Evolutionary conservation across 176 grass and related monocot species (phyloP).

Genomic region (Pharus latifolius): DNA sequence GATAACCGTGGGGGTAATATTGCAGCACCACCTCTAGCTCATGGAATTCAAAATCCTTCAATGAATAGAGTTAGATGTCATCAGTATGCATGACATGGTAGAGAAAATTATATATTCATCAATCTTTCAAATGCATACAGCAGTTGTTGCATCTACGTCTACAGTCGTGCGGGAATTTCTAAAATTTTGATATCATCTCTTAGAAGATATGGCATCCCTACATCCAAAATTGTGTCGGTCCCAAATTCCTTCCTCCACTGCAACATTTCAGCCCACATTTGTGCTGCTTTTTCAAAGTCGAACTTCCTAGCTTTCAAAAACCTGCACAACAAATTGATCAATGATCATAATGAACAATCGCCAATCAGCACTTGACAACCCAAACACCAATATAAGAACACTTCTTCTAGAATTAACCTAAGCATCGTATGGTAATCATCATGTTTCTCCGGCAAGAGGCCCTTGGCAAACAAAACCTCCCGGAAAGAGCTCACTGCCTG

Average conservation of each 20-base stretch:
- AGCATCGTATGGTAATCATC: constrained; percentile 90
- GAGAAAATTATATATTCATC: background rate
- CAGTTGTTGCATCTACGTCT: background rate
- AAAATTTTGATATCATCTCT: background rate
- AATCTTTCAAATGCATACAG: background rate
- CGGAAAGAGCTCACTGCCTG: constrained; percentile 60
- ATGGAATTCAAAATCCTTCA: constrained; percentile 97
- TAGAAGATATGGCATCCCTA: constrained; percentile 22
- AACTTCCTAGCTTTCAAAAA: constrained; percentile 98
- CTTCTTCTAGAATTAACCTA: constrained; percentile 33
- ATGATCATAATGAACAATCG: constrained; percentile 1
- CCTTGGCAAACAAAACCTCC: constrained; percentile 58
- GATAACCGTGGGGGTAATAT: constrained; percentile 94
- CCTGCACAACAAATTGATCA: constrained; percentile 33
- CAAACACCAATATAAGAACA: background rate
- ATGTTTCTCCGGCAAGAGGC: constrained; percentile 70
- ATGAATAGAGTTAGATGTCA: constrained; percentile 8
- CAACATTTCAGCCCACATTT: constrained; percentile 98
- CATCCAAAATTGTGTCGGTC: constrained; percentile 78
- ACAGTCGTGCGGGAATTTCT: background rate
- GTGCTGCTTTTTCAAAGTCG: constrained; percentile 67
- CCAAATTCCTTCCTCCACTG: constrained; percentile 83
- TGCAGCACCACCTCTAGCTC: constrained; percentile 80
- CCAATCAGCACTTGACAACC: constrained; percentile 7
- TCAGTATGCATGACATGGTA: background rate